Evolutionary conservation across 306 rosid genomes (phyloP), one percentile per base, ranked within the genome.

Genomic region (Vigna angularis): DNA sequence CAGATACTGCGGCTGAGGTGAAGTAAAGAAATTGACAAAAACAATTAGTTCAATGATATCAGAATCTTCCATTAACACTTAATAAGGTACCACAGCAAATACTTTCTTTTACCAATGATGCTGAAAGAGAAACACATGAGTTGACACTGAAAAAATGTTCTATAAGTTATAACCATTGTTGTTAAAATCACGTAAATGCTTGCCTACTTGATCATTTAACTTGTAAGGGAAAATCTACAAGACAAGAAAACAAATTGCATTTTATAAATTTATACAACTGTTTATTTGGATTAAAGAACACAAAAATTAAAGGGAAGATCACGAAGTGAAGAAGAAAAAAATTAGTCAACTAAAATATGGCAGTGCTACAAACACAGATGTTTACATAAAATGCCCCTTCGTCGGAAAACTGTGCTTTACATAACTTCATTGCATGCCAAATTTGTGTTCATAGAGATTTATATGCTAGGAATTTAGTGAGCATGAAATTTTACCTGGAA

Each of bases 361-460:
- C 7, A 40, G 18, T 11, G 57, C 11, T 18, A 10, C 42, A 7
- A 59, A 15, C 40, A 20, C 5, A 40, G 16, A 42, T 64, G 38
- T 13, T 71, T 38, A n/a, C 66, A 16, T 20, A 34, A 26, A 57
- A 70, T 58, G 42, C 3, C 5, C 0, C 26, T 6, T 20, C 32
- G 32, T 49, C n/a, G 66, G 64, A 70, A 26, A 61, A 66, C 66
- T 45, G 20, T 67, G 38, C 7, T 24, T 47, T 47, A 13, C 55
- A 66, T 20, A 38, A 66, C 53, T 61, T 36, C 50, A 57, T 59
- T 49, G 58, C 58, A 80, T 51, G 55, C 49, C 59, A 32, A 82
- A 52, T 28, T 30, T 53, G 52, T 14, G 53, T 58, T 49, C 48
- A 58, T 8, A 70, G 62, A 24, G 20, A 67, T 24, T 56, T 70